A percentile compares a stretch with the other conserved stretches of the same genome.
Evolutionary conservation across 768 basidiomycete species (phyloP).

Genomic region (Lactarius deliciosus): DNA sequence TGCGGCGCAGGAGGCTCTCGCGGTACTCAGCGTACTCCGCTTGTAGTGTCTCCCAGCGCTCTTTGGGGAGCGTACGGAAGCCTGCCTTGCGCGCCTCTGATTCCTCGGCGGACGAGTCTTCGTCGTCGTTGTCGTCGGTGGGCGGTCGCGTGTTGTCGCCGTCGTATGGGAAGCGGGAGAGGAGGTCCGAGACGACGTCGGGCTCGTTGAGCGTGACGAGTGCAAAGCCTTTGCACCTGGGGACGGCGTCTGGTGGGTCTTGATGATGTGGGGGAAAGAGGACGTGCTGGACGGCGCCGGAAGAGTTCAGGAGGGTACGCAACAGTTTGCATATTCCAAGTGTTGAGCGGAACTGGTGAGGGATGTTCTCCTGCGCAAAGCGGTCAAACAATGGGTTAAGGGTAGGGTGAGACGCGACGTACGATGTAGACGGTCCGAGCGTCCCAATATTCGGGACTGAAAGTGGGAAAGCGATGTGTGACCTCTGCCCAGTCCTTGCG

Average conservation of each 20-base stretch:
- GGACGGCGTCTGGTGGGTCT: conserved; percentile 52
- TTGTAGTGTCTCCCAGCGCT: conserved; percentile 61
- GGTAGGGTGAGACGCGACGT: conserved; percentile 30
- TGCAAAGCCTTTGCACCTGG: conserved; percentile 74
- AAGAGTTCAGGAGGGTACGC: conserved; percentile 35
- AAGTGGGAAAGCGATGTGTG: conserved; percentile 31
- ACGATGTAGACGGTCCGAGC: conserved; percentile 67
- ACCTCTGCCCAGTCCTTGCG: conserved; percentile 45
- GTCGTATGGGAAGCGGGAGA: conserved; percentile 64
- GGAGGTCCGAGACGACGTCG: conserved; percentile 44
- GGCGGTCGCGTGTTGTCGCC: conserved; percentile 18
- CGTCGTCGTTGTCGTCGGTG: neutral
- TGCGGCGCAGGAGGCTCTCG: conserved; percentile 47
- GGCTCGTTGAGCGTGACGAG: conserved; percentile 54
- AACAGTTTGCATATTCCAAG: conserved; percentile 43
- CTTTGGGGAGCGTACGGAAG: conserved; percentile 55
- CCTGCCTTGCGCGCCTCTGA: conserved; percentile 57
- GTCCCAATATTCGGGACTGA: conserved; percentile 57
- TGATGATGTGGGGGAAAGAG: conserved; percentile 61
- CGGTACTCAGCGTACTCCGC: conserved; percentile 70
- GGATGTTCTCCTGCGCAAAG: conserved; percentile 66
- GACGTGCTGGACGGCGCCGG: conserved; percentile 49
- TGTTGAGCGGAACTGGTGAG: conserved; percentile 50
- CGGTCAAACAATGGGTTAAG: neutral
- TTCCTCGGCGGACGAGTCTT: conserved; percentile 15